phyloP scores from a whole-genome alignment of 1,139 yeast genomes.

The Yamadazyma dushanensis region DNA sequence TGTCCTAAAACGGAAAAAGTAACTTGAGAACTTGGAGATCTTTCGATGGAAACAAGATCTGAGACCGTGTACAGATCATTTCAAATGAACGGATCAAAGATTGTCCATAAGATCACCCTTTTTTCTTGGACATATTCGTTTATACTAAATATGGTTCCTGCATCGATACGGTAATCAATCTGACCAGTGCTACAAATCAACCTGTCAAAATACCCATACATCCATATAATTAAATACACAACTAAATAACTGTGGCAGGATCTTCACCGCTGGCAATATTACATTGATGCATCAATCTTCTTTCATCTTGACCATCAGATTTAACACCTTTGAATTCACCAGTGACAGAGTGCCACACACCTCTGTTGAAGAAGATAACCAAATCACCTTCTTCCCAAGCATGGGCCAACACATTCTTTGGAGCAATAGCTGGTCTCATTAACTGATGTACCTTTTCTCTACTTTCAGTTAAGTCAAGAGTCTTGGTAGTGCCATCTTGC shows the following conservation, averaged over 20 bases:
- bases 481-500: conserved; percentile 48
- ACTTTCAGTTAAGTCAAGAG: conserved; percentile 65
- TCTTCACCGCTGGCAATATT: conserved; percentile 81
- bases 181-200: no score
- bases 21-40: no score
- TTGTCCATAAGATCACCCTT: no score
- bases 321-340: conserved; percentile 68
- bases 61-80: no score
- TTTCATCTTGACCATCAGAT: conserved; percentile 57
- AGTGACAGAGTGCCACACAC: conserved; percentile 88
- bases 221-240: no score
- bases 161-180: no score
- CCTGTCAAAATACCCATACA: no score
- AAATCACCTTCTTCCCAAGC: conserved; percentile 81
- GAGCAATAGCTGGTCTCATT: conserved; percentile 85
- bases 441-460: conserved; percentile 66
- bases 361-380: conserved; percentile 82
- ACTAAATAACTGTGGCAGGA: conserved; percentile 36
- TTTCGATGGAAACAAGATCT: no score
- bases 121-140: no score
- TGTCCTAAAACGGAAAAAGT: no score
- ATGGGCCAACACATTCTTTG: conserved; percentile 73
- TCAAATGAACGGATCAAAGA: no score
- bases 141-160: no score
- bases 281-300: conserved; percentile 89